Evolutionary conservation across 768 basidiomycete species (phyloP).

Genomic region (Neoboletus magnificus): DNA sequence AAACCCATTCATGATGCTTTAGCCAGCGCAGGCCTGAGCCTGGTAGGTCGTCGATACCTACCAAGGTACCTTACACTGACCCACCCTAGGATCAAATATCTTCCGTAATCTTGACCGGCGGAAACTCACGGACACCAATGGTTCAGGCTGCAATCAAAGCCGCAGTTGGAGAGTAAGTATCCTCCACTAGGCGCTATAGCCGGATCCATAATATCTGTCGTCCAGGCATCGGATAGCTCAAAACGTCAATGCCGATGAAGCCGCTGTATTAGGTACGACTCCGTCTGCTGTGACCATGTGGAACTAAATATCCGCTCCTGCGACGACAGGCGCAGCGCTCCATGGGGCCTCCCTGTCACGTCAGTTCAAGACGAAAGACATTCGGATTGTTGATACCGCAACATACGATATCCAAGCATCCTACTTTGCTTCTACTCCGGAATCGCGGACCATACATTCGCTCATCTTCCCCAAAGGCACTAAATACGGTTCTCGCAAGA

Average conservation of each 20-base stretch:
- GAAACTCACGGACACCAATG: slow-evolving; percentile 87
- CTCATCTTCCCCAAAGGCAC: slow-evolving; percentile 75
- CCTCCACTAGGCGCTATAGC: background rate
- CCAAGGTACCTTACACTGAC: background rate
- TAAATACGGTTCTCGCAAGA: slow-evolving; percentile 80
- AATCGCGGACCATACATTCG: slow-evolving; percentile 65
- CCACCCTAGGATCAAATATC: slow-evolving; percentile 68
- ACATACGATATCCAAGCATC: slow-evolving; percentile 76
- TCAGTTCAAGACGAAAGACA: slow-evolving; percentile 94
- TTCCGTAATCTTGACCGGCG: slow-evolving; percentile 92
- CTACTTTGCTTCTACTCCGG: slow-evolving; percentile 61
- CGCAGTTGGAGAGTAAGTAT: slow-evolving; percentile 72
- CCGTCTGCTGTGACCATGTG: background rate
- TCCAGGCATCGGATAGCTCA: slow-evolving; percentile 77
- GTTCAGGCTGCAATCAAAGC: slow-evolving; percentile 78
- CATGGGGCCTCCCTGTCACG: slow-evolving; percentile 85
- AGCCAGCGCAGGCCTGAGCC: slow-evolving; percentile 55
- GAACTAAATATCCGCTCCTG: slow-evolving; percentile 1
- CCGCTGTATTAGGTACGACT: slow-evolving; percentile 73
- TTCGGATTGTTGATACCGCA: slow-evolving; percentile 75
- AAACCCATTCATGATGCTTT: slow-evolving; percentile 77
- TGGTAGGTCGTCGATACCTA: slow-evolving; percentile 43
- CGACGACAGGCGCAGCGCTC: slow-evolving; percentile 66
- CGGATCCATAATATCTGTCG: background rate
- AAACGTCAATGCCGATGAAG: slow-evolving; percentile 97